These are phyloP conservation scores for Przewalskia tangutica DNA, from an alignment of 257 asterid genomes.

Conservation along the genomic window DNA sequence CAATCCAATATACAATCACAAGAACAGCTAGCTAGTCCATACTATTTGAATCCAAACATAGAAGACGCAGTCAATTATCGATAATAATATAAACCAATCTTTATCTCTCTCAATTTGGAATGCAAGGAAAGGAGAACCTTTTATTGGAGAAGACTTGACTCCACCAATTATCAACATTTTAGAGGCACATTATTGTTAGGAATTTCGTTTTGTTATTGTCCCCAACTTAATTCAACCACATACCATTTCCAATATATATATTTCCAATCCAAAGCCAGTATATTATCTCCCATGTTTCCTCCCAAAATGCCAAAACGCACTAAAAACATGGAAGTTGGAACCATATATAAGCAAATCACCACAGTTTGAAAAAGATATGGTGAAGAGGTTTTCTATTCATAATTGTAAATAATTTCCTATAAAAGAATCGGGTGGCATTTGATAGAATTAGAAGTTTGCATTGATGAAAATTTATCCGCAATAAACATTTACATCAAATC, in stretches of 20 bases:
- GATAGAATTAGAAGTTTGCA: too few relatives aligned
- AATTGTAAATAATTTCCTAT: neutral
- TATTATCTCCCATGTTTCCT: neutral
- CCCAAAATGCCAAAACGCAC: neutral
- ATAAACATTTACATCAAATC: too few relatives aligned
- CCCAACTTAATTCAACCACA: neutral
- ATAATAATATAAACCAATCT: neutral
- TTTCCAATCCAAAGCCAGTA: neutral
- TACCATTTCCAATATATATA: neutral
- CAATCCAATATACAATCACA: neutral
- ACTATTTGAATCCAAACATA: neutral
- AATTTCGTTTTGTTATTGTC: neutral
- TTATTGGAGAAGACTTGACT: neutral
- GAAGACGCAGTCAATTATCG: neutral
- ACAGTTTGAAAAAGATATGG: too few relatives aligned
- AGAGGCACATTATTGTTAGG: neutral
- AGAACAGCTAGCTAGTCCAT: neutral
- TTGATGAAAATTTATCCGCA: too few relatives aligned
- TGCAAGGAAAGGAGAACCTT: neutral
- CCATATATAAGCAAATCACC: neutral
- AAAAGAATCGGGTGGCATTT: neutral
- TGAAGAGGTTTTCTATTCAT: too few relatives aligned
- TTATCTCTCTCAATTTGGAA: neutral
- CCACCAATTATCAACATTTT: neutral
- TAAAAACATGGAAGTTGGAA: neutral